Percentiles rank a stretch among this genome's conserved stretches.
These are phyloP conservation scores for Marchantia polymorpha DNA, from an alignment of 225 moss, liverwort and hornwort species.

Conservation along the genomic window DNA sequence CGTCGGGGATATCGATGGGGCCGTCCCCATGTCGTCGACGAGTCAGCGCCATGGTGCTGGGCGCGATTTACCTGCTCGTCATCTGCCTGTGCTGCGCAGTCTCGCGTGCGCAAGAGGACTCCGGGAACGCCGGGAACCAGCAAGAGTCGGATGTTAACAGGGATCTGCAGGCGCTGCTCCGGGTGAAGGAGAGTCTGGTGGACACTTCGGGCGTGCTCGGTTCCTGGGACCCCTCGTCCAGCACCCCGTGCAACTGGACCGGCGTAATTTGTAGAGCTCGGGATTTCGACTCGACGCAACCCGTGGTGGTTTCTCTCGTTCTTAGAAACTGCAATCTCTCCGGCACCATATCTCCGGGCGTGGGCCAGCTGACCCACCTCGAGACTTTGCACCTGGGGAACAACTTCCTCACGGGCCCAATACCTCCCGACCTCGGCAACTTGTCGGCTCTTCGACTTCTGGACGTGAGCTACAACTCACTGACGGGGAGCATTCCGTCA, in stretches of 20 bases:
- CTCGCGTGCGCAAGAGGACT: not conserved
- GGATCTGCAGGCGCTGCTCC: conserved; percentile 8
- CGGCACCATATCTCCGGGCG: conserved; percentile 22
- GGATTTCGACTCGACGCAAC: not conserved
- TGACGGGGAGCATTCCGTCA: conserved; percentile 7
- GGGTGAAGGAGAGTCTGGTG: conserved; percentile 13
- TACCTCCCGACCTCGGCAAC: conserved; percentile 13
- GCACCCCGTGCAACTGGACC: conserved; percentile 19
- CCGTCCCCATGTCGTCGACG: not conserved
- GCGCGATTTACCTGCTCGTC: not conserved
- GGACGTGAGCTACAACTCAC: conserved; percentile 17
- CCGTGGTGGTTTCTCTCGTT: conserved; percentile 13
- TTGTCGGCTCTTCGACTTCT: conserved; percentile 8
- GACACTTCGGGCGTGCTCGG: conserved; percentile 16
- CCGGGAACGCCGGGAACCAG: not conserved
- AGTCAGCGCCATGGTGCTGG: conserved; percentile 1
- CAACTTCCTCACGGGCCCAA: conserved; percentile 7
- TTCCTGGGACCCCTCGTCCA: not conserved
- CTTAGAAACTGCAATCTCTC: conserved; percentile 14
- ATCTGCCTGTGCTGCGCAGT: not conserved
- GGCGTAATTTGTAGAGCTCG: conserved; percentile 16
- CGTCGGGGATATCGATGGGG: not conserved
- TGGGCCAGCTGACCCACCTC: conserved; percentile 9
- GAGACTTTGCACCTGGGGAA: conserved; percentile 17
- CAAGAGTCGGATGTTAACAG: not conserved